A percentile compares a stretch with the other conserved stretches of the same genome.
Conservation (phyloP, 495 filamentous ascomycete genomes). For the Rhypophila decipiens region DNA sequence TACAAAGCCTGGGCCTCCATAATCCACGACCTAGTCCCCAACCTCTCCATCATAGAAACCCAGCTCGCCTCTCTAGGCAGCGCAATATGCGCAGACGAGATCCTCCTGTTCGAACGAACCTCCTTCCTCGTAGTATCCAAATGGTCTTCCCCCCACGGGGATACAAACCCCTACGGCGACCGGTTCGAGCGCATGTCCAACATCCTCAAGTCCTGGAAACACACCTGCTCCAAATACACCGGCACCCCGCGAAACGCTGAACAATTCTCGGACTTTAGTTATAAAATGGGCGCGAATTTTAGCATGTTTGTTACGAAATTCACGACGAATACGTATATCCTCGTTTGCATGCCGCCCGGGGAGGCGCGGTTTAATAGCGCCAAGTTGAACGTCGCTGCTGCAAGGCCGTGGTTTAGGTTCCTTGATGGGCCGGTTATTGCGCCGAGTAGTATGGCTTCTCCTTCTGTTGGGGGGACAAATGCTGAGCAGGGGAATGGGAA, state of each 20-base stretch:
- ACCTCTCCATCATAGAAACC: constrained; percentile 79
- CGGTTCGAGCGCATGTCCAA: constrained; percentile 91
- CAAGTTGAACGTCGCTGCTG: constrained; percentile 80
- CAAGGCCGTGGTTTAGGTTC: constrained; percentile 68
- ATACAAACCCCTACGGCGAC: constrained; percentile 79
- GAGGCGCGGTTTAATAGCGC: constrained; percentile 85
- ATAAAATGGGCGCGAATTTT: constrained; percentile 57
- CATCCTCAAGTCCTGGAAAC: constrained; percentile 97
- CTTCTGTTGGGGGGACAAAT: neutral
- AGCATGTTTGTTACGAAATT: constrained; percentile 88
- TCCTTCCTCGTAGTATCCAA: constrained; percentile 91
- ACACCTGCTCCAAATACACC: constrained; percentile 49
- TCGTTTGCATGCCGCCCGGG: constrained; percentile 80
- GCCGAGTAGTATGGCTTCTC: no score
- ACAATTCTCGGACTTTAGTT: constrained; percentile 49
- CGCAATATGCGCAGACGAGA: constrained; percentile 83
- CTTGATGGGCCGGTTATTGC: constrained; percentile 33
- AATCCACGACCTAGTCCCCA: constrained; percentile 92
- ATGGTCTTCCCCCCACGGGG: constrained; percentile 66
- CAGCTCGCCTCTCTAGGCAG: constrained; percentile 72
- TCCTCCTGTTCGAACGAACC: constrained; percentile 91
- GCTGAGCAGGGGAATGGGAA: neutral
- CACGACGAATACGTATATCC: constrained; percentile 93
- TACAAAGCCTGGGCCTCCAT: constrained; percentile 98
- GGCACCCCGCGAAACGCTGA: constrained; percentile 50